Evolutionary conservation across 139 green algal genomes (phyloP).

Genomic region (Chlamydomonas sp.): DNA sequence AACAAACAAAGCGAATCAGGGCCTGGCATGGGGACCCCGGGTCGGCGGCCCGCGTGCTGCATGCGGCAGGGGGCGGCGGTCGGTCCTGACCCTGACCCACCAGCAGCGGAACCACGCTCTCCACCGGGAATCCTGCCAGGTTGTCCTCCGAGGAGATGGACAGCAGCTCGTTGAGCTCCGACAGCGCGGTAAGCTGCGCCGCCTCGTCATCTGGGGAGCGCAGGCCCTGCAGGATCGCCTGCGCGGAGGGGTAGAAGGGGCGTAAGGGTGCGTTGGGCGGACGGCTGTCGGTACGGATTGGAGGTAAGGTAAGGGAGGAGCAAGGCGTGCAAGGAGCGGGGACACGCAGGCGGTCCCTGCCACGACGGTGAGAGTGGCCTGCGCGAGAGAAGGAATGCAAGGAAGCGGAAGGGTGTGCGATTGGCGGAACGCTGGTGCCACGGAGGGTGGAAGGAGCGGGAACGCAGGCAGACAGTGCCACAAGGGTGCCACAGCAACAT

Average conservation of each 20-base stretch:
- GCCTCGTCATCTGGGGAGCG: slow-evolving; percentile 80
- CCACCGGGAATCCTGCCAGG: slow-evolving; percentile 83
- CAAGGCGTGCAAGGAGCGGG: neutral
- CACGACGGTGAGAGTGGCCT: too few relatives aligned
- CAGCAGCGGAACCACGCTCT: slow-evolving; percentile 89
- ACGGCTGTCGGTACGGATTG: neutral
- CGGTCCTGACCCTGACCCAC: slow-evolving; percentile 51
- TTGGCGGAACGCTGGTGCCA: too few relatives aligned
- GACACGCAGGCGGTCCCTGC: too few relatives aligned
- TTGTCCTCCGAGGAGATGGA: slow-evolving; percentile 91
- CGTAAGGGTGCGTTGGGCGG: neutral
- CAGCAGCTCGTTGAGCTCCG: slow-evolving; percentile 92
- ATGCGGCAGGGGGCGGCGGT: too few relatives aligned
- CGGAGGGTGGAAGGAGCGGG: too few relatives aligned
- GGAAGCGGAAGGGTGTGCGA: too few relatives aligned
- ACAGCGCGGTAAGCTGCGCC: slow-evolving; percentile 83
- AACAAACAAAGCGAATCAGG: neutral
- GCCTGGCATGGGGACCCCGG: neutral
- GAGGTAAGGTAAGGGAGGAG: neutral
- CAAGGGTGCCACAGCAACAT: too few relatives aligned
- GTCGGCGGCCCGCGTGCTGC: neutral
- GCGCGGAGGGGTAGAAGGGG: slow-evolving; percentile 8
- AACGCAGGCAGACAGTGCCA: too few relatives aligned
- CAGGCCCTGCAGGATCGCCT: slow-evolving; percentile 84
- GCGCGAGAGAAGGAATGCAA: too few relatives aligned